Conservation (phyloP, 2,329 filamentous ascomycete species). For the Fusarium nelsonii region DNA sequence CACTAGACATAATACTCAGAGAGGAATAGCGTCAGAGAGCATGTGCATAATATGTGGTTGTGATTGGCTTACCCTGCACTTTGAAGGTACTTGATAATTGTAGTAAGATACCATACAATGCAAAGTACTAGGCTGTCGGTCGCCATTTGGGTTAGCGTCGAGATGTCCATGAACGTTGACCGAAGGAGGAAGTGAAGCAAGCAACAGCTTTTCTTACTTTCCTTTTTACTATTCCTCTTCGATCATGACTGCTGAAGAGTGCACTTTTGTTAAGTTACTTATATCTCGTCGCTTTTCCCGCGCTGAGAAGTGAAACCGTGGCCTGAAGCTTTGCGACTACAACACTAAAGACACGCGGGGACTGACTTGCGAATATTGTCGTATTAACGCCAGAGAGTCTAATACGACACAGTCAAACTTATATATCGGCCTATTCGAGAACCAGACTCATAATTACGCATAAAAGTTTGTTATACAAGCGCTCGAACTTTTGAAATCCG, state of each 20-base stretch:
- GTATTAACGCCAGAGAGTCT: slow-evolving; percentile 7
- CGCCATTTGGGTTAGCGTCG: slow-evolving; percentile 46
- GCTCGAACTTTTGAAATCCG: not conserved
- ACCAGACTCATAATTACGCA: not conserved
- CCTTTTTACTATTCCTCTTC: not conserved
- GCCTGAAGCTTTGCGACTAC: slow-evolving; percentile 4
- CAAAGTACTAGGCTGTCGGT: slow-evolving; percentile 37
- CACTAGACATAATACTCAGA: slow-evolving; percentile 34
- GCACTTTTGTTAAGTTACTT: slow-evolving; percentile 12
- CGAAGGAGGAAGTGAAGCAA: slow-evolving; percentile 42
- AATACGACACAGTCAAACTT: slow-evolving; percentile 7
- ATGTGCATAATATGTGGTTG: slow-evolving; percentile 46
- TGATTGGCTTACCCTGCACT: slow-evolving; percentile 32
- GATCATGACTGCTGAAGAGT: slow-evolving; percentile 4
- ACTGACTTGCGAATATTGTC: slow-evolving; percentile 6
- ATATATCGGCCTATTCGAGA: not conserved
- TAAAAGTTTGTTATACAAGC: slow-evolving; percentile 2
- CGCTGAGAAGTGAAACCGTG: slow-evolving; percentile 1
- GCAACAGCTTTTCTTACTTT: slow-evolving; percentile 24
- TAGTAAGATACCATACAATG: not conserved
- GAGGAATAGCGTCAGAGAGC: slow-evolving; percentile 34
- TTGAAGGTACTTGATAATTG: slow-evolving; percentile 3
- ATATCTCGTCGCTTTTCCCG: slow-evolving; percentile 22
- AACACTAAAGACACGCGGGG: not conserved
- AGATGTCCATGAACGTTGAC: slow-evolving; percentile 46